phyloP scores from a whole-genome alignment of 225 moss, liverwort and hornwort genomes.

The Straminergon stramineum region DNA sequence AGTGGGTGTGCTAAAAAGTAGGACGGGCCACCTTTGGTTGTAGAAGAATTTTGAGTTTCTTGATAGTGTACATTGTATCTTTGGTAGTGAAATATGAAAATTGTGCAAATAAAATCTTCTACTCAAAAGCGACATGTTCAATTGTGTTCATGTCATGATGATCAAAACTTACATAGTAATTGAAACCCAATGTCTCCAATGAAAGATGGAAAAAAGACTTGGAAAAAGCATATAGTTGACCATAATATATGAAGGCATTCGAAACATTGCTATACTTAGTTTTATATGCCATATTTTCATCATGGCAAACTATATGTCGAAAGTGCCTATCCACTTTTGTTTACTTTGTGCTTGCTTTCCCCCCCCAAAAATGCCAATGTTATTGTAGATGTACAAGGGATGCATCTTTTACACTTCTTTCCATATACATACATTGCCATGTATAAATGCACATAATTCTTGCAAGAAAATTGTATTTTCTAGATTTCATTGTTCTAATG shows the following conservation, averaged over 20 bases:
- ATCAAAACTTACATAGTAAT: not conserved
- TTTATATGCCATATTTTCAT: not conserved
- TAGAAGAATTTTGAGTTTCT: not conserved
- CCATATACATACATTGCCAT: not conserved
- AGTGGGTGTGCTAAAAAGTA: not conserved
- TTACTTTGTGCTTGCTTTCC: not conserved
- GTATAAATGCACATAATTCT: not conserved
- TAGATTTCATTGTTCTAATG: not conserved
- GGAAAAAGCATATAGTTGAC: not conserved
- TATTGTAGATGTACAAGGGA: not conserved
- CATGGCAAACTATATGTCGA: rapidly evolving
- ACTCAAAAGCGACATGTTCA: not conserved
- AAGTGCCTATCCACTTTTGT: not conserved
- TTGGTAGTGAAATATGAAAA: not conserved
- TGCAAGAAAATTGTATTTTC: not conserved
- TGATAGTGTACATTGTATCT: not conserved
- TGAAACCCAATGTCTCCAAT: not conserved
- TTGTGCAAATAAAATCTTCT: not conserved
- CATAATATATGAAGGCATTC: not conserved
- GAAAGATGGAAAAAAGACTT: not conserved
- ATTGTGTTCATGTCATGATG: rapidly evolving
- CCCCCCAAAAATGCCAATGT: not conserved
- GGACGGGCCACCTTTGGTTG: no score
- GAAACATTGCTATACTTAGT: not conserved
- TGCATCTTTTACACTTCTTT: not conserved